These are phyloP conservation scores for Ammopiptanthus mongolicus DNA, from an alignment of 306 rosid species.

Conservation along the genomic window DNA sequence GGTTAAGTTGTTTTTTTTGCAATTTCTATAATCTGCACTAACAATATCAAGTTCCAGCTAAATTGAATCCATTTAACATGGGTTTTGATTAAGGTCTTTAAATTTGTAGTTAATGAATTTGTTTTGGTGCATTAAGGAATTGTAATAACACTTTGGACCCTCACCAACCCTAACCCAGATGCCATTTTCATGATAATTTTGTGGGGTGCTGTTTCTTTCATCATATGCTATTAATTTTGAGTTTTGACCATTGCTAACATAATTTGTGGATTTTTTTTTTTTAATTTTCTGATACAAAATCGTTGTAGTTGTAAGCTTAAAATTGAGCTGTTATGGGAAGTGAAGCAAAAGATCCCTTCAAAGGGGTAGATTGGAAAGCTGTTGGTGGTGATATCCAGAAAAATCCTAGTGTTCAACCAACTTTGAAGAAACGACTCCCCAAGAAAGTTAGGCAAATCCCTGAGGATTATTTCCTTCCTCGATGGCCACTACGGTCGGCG, in stretches of 20 bases:
- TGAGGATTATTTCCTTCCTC: constrained; percentile 71
- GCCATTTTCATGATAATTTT: neutral
- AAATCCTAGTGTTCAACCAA: constrained; percentile 59
- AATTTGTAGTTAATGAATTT: neutral
- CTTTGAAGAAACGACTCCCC: constrained; percentile 62
- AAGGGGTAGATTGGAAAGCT: constrained; percentile 91
- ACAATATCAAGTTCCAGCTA: neutral
- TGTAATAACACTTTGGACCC: neutral
- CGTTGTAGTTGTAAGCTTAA: neutral
- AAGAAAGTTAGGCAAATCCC: constrained; percentile 72
- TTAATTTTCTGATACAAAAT: neutral
- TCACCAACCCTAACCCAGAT: neutral
- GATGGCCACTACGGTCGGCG: constrained; percentile 44
- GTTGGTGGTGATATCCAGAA: constrained; percentile 77
- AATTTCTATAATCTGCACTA: neutral
- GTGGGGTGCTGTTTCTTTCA: neutral
- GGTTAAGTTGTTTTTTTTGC: neutral
- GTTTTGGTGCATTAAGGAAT: neutral
- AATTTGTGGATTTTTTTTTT: neutral
- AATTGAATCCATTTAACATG: neutral
- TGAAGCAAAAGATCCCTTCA: constrained; percentile 72
- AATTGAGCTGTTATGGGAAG: constrained; percentile 36
- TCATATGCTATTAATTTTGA: neutral
- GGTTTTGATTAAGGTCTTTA: neutral
- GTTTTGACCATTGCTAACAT: neutral